These are phyloP conservation scores for Fusarium sulawesiense DNA, from an alignment of 2,329 filamentous ascomycete genomes.

Conservation along the genomic window DNA sequence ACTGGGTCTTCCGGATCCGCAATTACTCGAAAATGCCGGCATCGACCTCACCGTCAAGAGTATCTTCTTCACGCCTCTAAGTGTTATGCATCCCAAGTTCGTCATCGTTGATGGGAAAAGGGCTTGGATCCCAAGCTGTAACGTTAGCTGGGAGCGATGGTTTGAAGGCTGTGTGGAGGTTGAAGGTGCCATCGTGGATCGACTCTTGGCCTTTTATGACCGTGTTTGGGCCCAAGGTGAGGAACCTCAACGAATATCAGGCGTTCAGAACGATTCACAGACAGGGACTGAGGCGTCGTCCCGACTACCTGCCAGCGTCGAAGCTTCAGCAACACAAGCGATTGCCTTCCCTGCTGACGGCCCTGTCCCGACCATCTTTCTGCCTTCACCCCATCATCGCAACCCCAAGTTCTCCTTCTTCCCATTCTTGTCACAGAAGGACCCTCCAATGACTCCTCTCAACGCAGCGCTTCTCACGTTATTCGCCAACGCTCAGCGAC, in stretches of 20 bases:
- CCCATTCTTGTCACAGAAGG: conserved; percentile 62
- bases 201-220: conserved; percentile 75
- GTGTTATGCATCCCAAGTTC: conserved; percentile 91
- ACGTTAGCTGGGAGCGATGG: conserved; percentile 90
- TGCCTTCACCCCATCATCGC: conserved; percentile 79
- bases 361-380: conserved; percentile 67
- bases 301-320: background rate
- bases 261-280: background rate
- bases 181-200: conserved; percentile 68
- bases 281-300: background rate
- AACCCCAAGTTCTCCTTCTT: conserved; percentile 73
- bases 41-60: conserved; percentile 80
- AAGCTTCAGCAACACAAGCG: conserved; percentile 48
- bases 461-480: conserved; percentile 73
- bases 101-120: conserved; percentile 75
- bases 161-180: conserved; percentile 81
- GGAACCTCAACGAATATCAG: conserved; percentile 13
- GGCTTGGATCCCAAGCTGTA: conserved; percentile 81
- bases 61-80: conserved; percentile 82
- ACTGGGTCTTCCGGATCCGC: conserved; percentile 71
- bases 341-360: conserved; percentile 40
- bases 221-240: conserved; percentile 69
- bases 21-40: conserved; percentile 63
- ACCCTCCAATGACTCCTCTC: conserved; percentile 72
- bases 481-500: conserved; percentile 65